Percentiles rank a stretch among this genome's conserved stretches.
phyloP scores from a whole-genome alignment of 352 stramenopile genomes.

The Globisporangium spinosum region DNA sequence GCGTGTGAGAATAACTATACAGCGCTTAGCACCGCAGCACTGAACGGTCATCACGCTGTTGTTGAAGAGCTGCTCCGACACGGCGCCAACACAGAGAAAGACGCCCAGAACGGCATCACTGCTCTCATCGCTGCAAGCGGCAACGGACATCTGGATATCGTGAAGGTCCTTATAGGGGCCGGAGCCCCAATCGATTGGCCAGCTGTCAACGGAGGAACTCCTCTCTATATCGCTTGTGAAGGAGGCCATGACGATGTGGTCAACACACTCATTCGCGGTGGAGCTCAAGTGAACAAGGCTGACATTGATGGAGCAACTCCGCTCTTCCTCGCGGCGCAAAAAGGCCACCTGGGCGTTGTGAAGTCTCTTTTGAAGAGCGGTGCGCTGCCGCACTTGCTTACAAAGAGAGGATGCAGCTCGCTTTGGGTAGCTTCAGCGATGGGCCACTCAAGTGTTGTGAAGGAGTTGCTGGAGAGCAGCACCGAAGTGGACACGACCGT shows the following conservation, averaged over 20 bases:
- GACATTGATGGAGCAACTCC: not conserved
- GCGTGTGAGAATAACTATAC: not conserved
- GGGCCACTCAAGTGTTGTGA: not conserved
- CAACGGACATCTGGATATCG: not conserved
- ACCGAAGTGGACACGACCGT: not conserved
- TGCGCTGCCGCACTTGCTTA: not conserved
- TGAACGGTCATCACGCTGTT: not conserved
- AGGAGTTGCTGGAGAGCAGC: conserved; percentile 41
- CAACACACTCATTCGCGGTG: too few species aligned
- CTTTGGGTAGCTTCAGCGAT: not conserved
- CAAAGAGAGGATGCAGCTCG: not conserved
- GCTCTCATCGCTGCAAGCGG: not conserved
- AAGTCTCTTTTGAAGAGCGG: not conserved
- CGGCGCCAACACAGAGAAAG: not conserved
- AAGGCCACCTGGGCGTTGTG: too few species aligned
- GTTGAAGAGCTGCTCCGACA: not conserved
- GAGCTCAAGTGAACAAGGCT: not conserved
- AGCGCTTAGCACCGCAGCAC: not conserved
- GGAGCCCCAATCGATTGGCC: not conserved
- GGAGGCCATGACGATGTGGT: not conserved
- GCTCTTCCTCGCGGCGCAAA: not conserved
- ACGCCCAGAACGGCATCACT: not conserved
- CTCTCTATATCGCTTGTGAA: not conserved
- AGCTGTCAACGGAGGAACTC: not conserved
- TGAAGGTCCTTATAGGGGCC: not conserved